Evolutionary conservation across 768 basidiomycete genomes (phyloP).

Genomic region (Podaxis carcinomalis): DNA sequence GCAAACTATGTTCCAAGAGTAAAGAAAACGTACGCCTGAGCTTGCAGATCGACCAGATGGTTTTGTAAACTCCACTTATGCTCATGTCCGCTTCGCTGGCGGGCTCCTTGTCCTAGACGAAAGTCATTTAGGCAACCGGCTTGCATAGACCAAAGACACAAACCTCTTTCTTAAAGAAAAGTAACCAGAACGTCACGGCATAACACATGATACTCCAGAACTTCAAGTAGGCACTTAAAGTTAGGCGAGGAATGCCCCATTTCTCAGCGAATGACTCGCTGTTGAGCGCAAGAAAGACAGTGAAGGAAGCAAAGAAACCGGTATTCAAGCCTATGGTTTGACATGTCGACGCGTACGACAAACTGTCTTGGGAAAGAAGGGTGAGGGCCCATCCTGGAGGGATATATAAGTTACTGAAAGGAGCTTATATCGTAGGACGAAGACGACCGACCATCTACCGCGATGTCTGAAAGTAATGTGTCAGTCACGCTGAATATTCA

Average conservation of each 20-base stretch:
- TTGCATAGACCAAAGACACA: background rate
- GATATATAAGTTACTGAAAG: background rate
- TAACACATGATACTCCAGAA: constrained; percentile 86
- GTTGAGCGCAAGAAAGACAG: constrained; percentile 95
- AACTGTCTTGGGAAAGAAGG: constrained; percentile 84
- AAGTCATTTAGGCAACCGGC: background rate
- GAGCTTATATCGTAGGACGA: background rate
- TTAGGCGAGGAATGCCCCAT: constrained; percentile 73
- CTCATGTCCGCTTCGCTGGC: constrained; percentile 83
- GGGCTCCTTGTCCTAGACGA: constrained; percentile 64
- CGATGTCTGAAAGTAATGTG: constrained; percentile 64
- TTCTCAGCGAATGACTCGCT: constrained; percentile 85
- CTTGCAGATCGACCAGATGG: constrained; percentile 92
- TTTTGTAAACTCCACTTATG: constrained; percentile 84
- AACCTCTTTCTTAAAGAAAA: constrained; percentile 88
- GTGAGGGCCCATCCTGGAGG: constrained; percentile 74
- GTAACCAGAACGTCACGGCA: constrained; percentile 82
- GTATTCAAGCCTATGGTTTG: constrained; percentile 97
- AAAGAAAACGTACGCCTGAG: constrained; percentile 66
- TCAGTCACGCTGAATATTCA: constrained; percentile 8
- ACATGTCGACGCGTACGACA: constrained; percentile 96
- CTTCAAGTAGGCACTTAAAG: constrained; percentile 74
- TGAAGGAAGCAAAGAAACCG: constrained; percentile 94
- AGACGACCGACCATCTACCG: constrained; percentile 78
- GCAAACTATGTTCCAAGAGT: background rate